These are phyloP conservation scores for Hypoxylon trugodes DNA, from an alignment of 495 filamentous ascomycete genomes.

Conservation along the genomic window DNA sequence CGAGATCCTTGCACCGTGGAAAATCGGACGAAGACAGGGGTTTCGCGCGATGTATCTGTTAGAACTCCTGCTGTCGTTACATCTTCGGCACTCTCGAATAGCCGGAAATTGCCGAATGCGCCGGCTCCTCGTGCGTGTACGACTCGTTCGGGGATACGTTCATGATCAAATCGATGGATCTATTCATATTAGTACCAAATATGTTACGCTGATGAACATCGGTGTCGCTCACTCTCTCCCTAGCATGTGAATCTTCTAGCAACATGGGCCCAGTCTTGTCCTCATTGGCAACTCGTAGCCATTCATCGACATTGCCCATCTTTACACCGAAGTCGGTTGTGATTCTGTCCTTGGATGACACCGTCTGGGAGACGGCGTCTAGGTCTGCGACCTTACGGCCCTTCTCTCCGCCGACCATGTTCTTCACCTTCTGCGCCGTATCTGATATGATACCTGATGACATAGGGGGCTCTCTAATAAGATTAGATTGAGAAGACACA, in stretches of 20 bases:
- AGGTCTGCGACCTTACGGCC: constrained; percentile 53
- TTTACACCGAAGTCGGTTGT: constrained; percentile 84
- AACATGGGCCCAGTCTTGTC: constrained; percentile 73
- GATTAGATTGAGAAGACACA: background rate
- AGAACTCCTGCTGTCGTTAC: constrained; percentile 76
- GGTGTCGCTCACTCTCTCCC: constrained; percentile 75
- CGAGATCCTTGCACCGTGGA: constrained; percentile 82
- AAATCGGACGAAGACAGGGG: constrained; percentile 83
- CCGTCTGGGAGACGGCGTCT: constrained; percentile 46
- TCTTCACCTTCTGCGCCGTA: constrained; percentile 32
- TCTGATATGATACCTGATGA: constrained; percentile 27
- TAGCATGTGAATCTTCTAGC: constrained; percentile 81
- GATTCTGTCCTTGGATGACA: constrained; percentile 50
- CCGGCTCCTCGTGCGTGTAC: constrained; percentile 87
- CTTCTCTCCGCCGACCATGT: constrained; percentile 40
- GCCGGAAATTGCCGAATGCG: constrained; percentile 84
- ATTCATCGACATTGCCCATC: constrained; percentile 78
- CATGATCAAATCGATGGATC: constrained; percentile 58
- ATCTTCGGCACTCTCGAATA: constrained; percentile 74
- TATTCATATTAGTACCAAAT: background rate
- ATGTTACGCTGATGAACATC: constrained; percentile 40
- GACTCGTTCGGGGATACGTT: constrained; percentile 77
- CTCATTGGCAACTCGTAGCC: constrained; percentile 71
- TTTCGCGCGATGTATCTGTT: constrained; percentile 81
- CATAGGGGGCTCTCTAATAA: constrained; percentile 7